These are phyloP conservation scores for Vinca minor DNA, from an alignment of 257 asterid species.

Conservation along the genomic window DNA sequence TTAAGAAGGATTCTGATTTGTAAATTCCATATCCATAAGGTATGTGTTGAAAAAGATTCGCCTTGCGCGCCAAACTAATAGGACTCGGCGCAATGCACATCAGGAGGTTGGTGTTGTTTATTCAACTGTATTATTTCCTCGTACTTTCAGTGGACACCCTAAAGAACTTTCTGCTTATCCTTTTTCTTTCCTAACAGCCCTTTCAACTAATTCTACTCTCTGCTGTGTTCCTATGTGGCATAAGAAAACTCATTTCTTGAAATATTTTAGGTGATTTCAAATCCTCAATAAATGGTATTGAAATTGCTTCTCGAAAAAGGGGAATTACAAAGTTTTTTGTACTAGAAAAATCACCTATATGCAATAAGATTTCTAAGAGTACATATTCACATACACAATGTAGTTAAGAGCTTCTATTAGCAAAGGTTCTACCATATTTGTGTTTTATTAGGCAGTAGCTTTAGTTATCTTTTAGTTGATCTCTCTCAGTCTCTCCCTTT, in stretches of 20 bases:
- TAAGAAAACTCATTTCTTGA: not conserved
- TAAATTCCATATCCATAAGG: conserved; percentile 35
- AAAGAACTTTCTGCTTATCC: not conserved
- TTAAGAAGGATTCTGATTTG: too few species aligned
- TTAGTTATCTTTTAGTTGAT: conserved; percentile 4
- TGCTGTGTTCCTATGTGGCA: not conserved
- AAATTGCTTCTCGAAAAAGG: too few species aligned
- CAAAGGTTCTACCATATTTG: not conserved
- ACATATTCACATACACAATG: not conserved
- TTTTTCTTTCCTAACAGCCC: not conserved
- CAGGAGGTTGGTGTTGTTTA: conserved; percentile 60
- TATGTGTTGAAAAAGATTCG: conserved; percentile 89
- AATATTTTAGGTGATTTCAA: not conserved
- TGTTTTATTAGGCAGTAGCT: not conserved
- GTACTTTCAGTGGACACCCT: not conserved
- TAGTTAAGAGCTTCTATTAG: not conserved
- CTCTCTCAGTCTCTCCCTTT: not conserved
- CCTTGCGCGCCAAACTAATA: conserved; percentile 87
- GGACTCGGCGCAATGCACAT: conserved; percentile 94
- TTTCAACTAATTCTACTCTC: not conserved
- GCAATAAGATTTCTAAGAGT: not conserved
- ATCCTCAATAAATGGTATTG: not conserved
- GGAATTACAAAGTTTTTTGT: not conserved
- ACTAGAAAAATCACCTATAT: not conserved
- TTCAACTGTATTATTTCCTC: not conserved